A percentile compares a stretch with the other conserved stretches of the same genome.
phyloP scores from a whole-genome alignment of 768 basidiomycete genomes.

The Omphalotus guepiniiformis region DNA sequence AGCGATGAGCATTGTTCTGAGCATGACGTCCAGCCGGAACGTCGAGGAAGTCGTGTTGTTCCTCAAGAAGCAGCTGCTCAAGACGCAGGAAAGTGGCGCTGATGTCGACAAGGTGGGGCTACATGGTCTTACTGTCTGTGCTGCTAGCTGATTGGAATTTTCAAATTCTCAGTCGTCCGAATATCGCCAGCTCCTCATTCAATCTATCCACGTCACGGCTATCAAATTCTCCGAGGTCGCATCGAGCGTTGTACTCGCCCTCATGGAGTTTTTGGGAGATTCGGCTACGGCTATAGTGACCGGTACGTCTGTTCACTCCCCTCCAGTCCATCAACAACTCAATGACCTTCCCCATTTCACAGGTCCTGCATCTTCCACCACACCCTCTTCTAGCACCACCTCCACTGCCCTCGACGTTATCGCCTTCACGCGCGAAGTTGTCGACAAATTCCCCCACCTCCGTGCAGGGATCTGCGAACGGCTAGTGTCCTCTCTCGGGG shows the following conservation, averaged over 20 bases:
- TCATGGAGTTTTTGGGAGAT: conserved; percentile 94
- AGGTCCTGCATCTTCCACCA: not conserved
- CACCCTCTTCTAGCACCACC: conserved; percentile 50
- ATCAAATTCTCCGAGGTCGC: conserved; percentile 97
- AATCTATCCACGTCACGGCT: conserved; percentile 94
- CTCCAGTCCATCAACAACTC: not conserved
- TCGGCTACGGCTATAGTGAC: conserved; percentile 28
- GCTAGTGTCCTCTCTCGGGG: conserved; percentile 71
- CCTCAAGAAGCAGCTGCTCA: conserved; percentile 96
- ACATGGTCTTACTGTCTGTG: not conserved
- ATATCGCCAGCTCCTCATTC: conserved; percentile 93
- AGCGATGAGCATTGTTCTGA: conserved; percentile 83
- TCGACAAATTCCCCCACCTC: conserved; percentile 93
- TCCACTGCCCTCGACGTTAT: conserved; percentile 95
- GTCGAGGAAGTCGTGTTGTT: conserved; percentile 96
- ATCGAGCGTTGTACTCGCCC: conserved; percentile 87
- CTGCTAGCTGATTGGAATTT: not conserved
- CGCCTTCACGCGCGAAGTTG: conserved; percentile 75
- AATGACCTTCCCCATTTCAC: not conserved
- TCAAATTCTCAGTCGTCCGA: conserved; percentile 65
- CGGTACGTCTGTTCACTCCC: not conserved
- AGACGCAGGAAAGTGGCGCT: conserved; percentile 69
- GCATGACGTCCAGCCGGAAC: conserved; percentile 90
- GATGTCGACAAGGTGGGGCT: conserved; percentile 82
- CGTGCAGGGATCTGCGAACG: conserved; percentile 81